A percentile compares a stretch with the other conserved stretches of the same genome.
Conservation (phyloP, 495 filamentous ascomycete genomes). For the Glutinoglossum americanum region DNA sequence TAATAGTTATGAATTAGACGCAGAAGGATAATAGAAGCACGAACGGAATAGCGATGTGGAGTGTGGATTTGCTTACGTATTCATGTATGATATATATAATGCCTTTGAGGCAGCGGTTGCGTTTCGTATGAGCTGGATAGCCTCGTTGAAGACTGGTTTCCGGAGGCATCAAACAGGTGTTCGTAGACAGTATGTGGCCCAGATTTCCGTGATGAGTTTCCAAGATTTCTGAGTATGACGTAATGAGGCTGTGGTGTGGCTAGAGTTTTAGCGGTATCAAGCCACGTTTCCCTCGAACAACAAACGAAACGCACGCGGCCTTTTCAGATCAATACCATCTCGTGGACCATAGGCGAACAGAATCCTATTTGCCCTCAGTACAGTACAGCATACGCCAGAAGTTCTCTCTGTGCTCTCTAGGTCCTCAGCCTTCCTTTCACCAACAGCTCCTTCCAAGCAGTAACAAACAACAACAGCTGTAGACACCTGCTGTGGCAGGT, state of each 20-base stretch:
- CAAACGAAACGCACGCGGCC: neutral
- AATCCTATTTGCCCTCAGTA: neutral
- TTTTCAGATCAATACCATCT: neutral
- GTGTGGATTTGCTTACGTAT: neutral
- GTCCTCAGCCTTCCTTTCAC: neutral
- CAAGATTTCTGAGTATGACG: neutral
- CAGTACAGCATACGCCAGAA: neutral
- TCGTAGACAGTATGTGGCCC: neutral
- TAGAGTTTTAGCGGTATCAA: neutral
- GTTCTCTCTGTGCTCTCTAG: neutral
- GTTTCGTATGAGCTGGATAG: neutral
- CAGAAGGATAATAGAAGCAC: slow-evolving; percentile 27
- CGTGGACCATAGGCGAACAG: neutral
- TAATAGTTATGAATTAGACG: slow-evolving; percentile 49
- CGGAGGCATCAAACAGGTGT: neutral
- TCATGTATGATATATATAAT: neutral
- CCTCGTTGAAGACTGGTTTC: neutral
- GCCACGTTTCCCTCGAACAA: neutral
- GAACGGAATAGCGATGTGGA: neutral
- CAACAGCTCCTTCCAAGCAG: neutral
- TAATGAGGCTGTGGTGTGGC: neutral
- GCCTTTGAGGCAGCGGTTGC: neutral
- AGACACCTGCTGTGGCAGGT: neutral
- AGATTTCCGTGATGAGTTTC: neutral
- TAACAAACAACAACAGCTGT: neutral